phyloP scores from a whole-genome alignment of 768 basidiomycete species.

The Leucosporidium creatinivorum region DNA sequence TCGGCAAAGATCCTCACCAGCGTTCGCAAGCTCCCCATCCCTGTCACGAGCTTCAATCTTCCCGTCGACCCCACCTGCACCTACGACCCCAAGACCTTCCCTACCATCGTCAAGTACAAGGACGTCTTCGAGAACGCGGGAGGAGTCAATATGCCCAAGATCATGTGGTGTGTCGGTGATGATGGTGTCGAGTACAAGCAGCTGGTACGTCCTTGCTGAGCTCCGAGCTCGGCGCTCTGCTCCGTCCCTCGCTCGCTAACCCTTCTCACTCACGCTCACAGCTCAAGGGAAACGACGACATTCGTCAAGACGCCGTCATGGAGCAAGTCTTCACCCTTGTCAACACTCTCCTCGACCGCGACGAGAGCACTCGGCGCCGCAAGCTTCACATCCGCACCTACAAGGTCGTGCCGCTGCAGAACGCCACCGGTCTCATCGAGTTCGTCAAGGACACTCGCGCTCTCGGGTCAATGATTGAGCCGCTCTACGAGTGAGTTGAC shows the following conservation, averaged over 20 bases:
- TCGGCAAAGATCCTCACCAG: conserved; percentile 46
- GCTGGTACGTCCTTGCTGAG: conserved; percentile 52
- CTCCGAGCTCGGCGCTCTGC: neutral
- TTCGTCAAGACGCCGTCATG: conserved; percentile 98
- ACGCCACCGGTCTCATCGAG: conserved; percentile 76
- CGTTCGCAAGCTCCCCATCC: conserved; percentile 58
- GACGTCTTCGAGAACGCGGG: conserved; percentile 58
- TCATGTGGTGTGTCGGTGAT: conserved; percentile 60
- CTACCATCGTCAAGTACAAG: conserved; percentile 63
- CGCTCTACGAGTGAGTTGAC: conserved; percentile 17
- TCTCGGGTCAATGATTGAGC: conserved; percentile 46
- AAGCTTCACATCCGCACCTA: conserved; percentile 71
- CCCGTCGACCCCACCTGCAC: conserved; percentile 61
- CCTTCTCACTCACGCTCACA: conserved; percentile 40
- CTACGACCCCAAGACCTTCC: conserved; percentile 54
- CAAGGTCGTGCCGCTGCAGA: conserved; percentile 75
- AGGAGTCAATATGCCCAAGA: conserved; percentile 76
- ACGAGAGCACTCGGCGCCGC: conserved; percentile 68
- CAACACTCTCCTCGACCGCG: conserved; percentile 64
- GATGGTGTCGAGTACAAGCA: conserved; percentile 65
- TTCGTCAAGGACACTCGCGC: conserved; percentile 75
- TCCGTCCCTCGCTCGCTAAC: neutral
- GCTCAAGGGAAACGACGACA: conserved; percentile 93
- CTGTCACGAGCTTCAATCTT: conserved; percentile 67
- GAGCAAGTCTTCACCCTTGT: conserved; percentile 92